Base-by-base conservation (phyloP, 768 basidiomycete species). In the Collybia mongolica region DNA sequence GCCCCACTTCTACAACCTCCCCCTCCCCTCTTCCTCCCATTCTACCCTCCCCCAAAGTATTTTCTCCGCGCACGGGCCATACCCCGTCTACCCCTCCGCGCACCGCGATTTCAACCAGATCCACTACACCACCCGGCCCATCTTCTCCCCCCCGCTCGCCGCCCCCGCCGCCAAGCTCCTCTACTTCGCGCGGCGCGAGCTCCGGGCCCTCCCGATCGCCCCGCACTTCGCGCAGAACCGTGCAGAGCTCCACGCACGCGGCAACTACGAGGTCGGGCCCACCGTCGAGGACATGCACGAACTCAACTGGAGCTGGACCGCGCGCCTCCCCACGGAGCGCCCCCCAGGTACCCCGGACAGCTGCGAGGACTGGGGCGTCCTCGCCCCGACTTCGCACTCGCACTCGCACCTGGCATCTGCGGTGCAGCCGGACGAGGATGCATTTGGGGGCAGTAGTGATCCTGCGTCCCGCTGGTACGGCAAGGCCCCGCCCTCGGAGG, bases 251-350 rank as follows among this genome's bases (percentile, higher is more conserved):
- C 26, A 53, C 1, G 60, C 57, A 0, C 44, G 54, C 46, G 61
- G 65, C 0, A 48, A 59, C 17, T 56, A 47, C 14, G 53, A 59
- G 9, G 56, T 67, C 2, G 64, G 68, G 0, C 79, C 78, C 0
- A 86, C 83, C 0, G 76, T 77, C 48, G 83, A 75, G 24, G 87
- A 90, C 64, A 69, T 88, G 18, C 59, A 65, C 15, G 83, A 86
- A 55, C 64, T 83, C 55, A 86, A 86, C 54, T 62, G 69, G 35
- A 62, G 61, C 17, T 68, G 70, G 54, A 65, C 62, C 7, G 65
- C 24, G 24, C 24, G 24, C 24, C 24, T 26, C 24, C 24, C 24
- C 24, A 26, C 65, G 12, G 52, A 58, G 24, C 60, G 70, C 3
- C 66, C 68, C 2, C 8, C 46, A 12, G 59, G 54, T 23, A 36